Evolutionary conservation across 169 alveolate genomes (phyloP).

Genomic region (Babesia ovis): DNA sequence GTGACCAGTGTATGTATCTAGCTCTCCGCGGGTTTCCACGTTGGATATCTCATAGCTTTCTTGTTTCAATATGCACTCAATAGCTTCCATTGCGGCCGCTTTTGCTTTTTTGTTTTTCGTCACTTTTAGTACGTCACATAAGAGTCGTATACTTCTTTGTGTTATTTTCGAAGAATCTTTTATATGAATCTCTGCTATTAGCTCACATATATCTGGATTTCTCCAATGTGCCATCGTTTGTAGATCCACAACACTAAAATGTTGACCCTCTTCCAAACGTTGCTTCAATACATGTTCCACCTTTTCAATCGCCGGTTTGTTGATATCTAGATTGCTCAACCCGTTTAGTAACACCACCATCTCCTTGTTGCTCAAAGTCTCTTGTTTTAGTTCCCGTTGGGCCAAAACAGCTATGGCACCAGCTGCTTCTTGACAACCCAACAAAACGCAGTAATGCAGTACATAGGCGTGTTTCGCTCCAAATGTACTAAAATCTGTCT

Average conservation of each 20-base stretch:
- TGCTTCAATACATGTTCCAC: slow-evolving; percentile 2
- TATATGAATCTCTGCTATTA: neutral
- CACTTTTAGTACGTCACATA: neutral
- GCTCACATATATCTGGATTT: neutral
- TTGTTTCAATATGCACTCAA: neutral
- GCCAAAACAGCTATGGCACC: neutral
- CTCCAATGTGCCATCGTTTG: slow-evolving; percentile 40
- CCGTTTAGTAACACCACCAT: slow-evolving; percentile 27
- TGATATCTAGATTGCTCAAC: neutral
- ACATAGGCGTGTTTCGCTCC: slow-evolving; percentile 35
- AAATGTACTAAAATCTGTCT: slow-evolving; percentile 1
- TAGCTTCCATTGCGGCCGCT: neutral
- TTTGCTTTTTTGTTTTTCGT: neutral
- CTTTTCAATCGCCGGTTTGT: neutral
- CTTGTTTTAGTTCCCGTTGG: neutral
- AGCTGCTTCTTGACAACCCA: slow-evolving; percentile 11
- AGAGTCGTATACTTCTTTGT: neutral
- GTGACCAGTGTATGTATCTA: neutral
- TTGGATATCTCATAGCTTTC: neutral
- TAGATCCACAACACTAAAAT: slow-evolving; percentile 19
- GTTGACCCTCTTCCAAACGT: neutral
- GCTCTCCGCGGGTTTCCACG: neutral
- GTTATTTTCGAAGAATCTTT: neutral
- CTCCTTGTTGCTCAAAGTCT: slow-evolving; percentile 18
- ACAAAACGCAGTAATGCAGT: slow-evolving; percentile 35